Evolutionary conservation across 768 basidiomycete genomes (phyloP), one percentile per base, ranked within the genome.

Genomic region (Termitomyces sp.): DNA sequence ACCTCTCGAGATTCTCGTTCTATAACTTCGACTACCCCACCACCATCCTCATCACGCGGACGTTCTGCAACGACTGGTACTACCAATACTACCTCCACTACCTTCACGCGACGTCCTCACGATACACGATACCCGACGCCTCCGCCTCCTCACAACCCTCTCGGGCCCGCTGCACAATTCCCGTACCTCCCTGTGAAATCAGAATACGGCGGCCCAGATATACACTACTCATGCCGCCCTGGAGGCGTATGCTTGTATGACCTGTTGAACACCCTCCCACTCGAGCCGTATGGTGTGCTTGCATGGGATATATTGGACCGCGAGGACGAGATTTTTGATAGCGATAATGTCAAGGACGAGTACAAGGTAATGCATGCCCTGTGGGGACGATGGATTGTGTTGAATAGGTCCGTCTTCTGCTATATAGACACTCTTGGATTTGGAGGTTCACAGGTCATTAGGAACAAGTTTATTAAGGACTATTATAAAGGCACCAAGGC

Each of bases 331-430:
- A 75, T 92, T 0, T 90, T 83, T 56, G 86, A 90, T 59, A 72
- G 79, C 46, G 85, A 88, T 59, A 84, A 90, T 63, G 74, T 90
- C 12, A 74, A 75, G 41, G 88, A 90, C 56, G 87, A 90, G 60
- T 83, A 87, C 57, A 92, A 92, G 67, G 84, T 90, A 7, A 87
- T 92, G 75, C 81, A 84, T 55, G 87, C 88, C 5, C 70, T 92
- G 13, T 92, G 90, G 90, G 82, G 74, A 13, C 67, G 90, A 52
- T 92, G 88, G 88, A 87, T 90, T 3, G 69, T 84, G 51, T 66
- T 85, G 32, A 78, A 88, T 63, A 71, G 81, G 86, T 85, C 49
- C 50, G 74, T 44, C 27, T 2, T 14, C 22, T 36, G n/a, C 49
- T 41, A 16, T 57, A 6, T 52, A 18, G 55, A 8, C 52, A 41